These are phyloP conservation scores for Botrytis pseudocinerea DNA, from an alignment of 2,329 filamentous ascomycete genomes.

Conservation along the genomic window DNA sequence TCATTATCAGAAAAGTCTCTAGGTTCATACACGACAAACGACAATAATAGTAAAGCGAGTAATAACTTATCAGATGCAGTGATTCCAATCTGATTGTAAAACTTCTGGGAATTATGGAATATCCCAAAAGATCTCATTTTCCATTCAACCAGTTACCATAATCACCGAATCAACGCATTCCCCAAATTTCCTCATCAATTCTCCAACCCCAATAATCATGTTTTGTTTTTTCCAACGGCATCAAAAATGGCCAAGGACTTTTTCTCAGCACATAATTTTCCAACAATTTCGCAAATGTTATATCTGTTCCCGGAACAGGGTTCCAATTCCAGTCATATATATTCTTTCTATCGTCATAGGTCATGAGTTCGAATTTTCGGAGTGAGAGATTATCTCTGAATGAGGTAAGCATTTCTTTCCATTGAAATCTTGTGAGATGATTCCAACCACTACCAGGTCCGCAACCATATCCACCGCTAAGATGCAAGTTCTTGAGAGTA, in stretches of 20 bases:
- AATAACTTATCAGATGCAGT: no score
- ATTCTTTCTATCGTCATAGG: slow-evolving; percentile 16
- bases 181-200: slow-evolving; percentile 17
- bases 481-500: slow-evolving; percentile 14
- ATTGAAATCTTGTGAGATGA: slow-evolving; percentile 12
- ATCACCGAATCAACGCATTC: background rate
- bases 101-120: background rate
- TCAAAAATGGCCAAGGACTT: slow-evolving; percentile 17
- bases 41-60: no score
- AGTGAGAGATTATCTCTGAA: background rate
- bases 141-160: no score
- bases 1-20: no score
- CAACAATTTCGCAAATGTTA: slow-evolving; percentile 10
- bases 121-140: background rate
- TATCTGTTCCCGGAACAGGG: background rate
- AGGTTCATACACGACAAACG: no score
- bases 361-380: slow-evolving; percentile 18
- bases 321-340: slow-evolving; percentile 23
- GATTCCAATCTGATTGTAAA: background rate
- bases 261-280: slow-evolving; percentile 4
- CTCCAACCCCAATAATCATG: slow-evolving; percentile 29
- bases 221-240: background rate
- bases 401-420: slow-evolving; percentile 8
- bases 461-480: slow-evolving; percentile 13
- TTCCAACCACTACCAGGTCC: slow-evolving; percentile 21